phyloP scores from a whole-genome alignment of 495 filamentous ascomycete species.

The Xylaria sp. region DNA sequence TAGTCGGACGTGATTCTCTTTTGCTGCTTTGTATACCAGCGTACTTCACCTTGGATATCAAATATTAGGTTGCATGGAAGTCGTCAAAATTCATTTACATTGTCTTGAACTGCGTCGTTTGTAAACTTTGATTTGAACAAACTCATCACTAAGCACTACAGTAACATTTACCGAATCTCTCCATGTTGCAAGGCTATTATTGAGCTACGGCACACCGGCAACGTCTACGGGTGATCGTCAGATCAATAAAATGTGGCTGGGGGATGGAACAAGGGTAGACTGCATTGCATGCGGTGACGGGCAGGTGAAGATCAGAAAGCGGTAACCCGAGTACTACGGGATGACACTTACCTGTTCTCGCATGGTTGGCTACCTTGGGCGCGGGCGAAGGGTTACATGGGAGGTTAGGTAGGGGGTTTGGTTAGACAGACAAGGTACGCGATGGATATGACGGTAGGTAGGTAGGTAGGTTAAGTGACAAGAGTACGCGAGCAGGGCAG shows the following conservation, averaged over 20 bases:
- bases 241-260: slow-evolving; percentile 13
- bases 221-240: not conserved
- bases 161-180: not conserved
- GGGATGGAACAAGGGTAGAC: not conserved
- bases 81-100: not conserved
- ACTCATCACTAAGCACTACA: not conserved
- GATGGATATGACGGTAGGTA: not conserved
- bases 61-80: not conserved
- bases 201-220: not conserved
- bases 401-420: too few relatives aligned
- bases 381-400: not conserved
- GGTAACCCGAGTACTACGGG: slow-evolving; percentile 19
- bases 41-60: slow-evolving; percentile 6
- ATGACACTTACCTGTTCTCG: not conserved
- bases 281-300: slow-evolving; percentile 18
- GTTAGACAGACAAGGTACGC: slow-evolving; percentile 20
- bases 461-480: too few relatives aligned
- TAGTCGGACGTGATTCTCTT: not conserved
- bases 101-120: not conserved
- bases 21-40: slow-evolving; percentile 14
- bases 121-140: not conserved
- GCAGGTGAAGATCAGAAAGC: slow-evolving; percentile 9
- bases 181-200: not conserved
- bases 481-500: too few relatives aligned
- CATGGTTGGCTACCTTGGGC: not conserved